phyloP scores from a whole-genome alignment of 2,329 filamentous ascomycete species.

The Pyrenophora tritici-repentis region DNA sequence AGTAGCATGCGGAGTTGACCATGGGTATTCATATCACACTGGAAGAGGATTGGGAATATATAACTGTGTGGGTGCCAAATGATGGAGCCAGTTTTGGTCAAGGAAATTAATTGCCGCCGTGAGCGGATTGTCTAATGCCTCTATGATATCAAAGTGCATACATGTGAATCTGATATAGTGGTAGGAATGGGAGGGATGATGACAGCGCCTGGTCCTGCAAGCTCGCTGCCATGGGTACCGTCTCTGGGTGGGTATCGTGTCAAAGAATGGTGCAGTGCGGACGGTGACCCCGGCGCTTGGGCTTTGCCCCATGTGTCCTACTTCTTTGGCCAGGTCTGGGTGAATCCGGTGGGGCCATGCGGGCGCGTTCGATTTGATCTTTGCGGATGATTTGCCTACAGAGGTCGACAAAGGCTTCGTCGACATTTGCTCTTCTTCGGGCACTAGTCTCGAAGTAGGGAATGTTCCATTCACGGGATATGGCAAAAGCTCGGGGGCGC shows the following conservation, averaged over 20 bases:
- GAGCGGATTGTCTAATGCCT: slow-evolving; percentile 29
- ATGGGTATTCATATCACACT: too few relatives aligned
- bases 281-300: slow-evolving; percentile 20
- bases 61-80: not conserved
- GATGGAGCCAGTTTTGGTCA: not conserved
- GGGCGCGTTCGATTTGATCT: slow-evolving; percentile 58
- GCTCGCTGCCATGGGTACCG: slow-evolving; percentile 20
- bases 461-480: slow-evolving; percentile 85
- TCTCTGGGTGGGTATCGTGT: slow-evolving; percentile 30
- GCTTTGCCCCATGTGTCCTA: slow-evolving; percentile 12
- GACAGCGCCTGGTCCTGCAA: slow-evolving; percentile 32
- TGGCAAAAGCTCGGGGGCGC: slow-evolving; percentile 76
- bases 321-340: slow-evolving; percentile 16
- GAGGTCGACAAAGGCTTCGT: slow-evolving; percentile 85
- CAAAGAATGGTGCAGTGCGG: slow-evolving; percentile 38
- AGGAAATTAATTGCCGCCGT: slow-evolving; percentile 24
- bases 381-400: slow-evolving; percentile 81
- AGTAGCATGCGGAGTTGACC: too few relatives aligned
- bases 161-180: slow-evolving; percentile 12
- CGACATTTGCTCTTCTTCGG: slow-evolving; percentile 80
- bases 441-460: slow-evolving; percentile 93
- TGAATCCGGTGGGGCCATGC: slow-evolving; percentile 25
- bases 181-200: slow-evolving; percentile 9
- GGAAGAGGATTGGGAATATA: not conserved
- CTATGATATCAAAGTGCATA: slow-evolving; percentile 20